Base-by-base conservation (phyloP, 352 stramenopile species). In the Phytophthora pistaciae region DNA sequence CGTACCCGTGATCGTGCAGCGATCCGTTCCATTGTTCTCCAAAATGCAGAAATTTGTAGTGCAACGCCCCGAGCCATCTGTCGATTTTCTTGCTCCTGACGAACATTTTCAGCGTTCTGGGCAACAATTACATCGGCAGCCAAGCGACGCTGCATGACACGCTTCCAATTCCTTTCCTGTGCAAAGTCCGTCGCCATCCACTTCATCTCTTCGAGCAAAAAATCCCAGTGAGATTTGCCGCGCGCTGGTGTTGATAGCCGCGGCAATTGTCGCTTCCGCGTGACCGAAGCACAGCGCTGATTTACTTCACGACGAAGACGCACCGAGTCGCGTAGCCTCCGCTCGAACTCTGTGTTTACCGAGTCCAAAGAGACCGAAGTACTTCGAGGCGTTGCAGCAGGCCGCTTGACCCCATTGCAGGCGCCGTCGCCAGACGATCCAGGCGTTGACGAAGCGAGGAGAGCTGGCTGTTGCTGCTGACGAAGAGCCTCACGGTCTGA, bases 141-240 rank as follows among this genome's bases (percentile, higher is more conserved):
- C 11, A 95, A 36, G 38, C 87, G 90, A 20, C 72, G 82, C 59
- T 92, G 87, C 49, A 88, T 60, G 33, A 88, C 85, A 13, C 78
- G 80, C 53, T 99, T 99, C 96, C 97, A 99, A 73, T 99, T 99
- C 5, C 96, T 84, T 75, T 99, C 97, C 74, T 99, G 92, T 31
- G 93, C 84, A 82, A 99, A 99, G 84, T 99, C 98, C 5, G 88
- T 93, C 25, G 97, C 93, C 85, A 99, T 93, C 95, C 97, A 99
- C 67, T 88, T 81, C 97, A 99, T 99, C 78, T 99, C 97, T 38
- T 99, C 90, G 8, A 99, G 74, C 6, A 99, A 50, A 50, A 83
- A 91, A 69, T 99, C 97, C 96, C 95, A 99, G 50, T 99, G 94
- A 31, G 87, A 84, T 50, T 91, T 90, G 4, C 66, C 58, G 14